Percentiles rank a stretch among this genome's conserved stretches.
Evolutionary conservation across 2,329 filamentous ascomycete genomes (phyloP).

Genomic region (Beauveria varroae): DNA sequence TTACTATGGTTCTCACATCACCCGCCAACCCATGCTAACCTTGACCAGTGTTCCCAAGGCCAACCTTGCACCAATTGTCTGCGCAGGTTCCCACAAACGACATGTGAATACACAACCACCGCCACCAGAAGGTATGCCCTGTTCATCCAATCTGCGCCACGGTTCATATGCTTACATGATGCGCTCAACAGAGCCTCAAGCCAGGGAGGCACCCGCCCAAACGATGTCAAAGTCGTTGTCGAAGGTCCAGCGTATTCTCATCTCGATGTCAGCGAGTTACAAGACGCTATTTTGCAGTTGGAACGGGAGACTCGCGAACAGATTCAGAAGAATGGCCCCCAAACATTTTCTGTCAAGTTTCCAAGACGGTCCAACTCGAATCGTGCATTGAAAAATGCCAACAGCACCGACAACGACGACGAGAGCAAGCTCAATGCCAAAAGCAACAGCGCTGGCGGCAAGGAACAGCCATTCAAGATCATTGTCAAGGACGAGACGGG

Average conservation of each 20-base stretch:
- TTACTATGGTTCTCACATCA: too few species aligned
- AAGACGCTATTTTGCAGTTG: slow-evolving; percentile 27
- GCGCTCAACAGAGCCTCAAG: neutral
- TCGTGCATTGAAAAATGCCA: neutral
- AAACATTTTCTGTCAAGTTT: neutral
- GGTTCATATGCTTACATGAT: neutral
- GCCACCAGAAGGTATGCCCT: slow-evolving; percentile 18
- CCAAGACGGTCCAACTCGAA: neutral
- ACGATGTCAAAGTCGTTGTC: slow-evolving; percentile 11
- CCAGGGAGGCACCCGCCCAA: neutral
- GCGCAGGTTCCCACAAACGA: slow-evolving; percentile 43
- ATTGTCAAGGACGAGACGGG: slow-evolving; percentile 11
- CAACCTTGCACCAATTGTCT: slow-evolving; percentile 47
- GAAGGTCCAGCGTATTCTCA: slow-evolving; percentile 25
- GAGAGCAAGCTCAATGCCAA: neutral
- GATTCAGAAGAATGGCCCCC: neutral
- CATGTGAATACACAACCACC: slow-evolving; percentile 37
- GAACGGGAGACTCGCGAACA: slow-evolving; percentile 16
- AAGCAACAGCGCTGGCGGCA: neutral
- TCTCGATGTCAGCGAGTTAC: slow-evolving; percentile 27
- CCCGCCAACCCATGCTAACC: neutral
- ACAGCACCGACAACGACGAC: neutral
- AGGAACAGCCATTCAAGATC: slow-evolving; percentile 9
- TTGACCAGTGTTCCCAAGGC: slow-evolving; percentile 42
- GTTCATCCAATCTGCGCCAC: neutral